These are phyloP conservation scores for Phytophthora sojae DNA, from an alignment of 352 stramenopile genomes.

Conservation along the genomic window DNA sequence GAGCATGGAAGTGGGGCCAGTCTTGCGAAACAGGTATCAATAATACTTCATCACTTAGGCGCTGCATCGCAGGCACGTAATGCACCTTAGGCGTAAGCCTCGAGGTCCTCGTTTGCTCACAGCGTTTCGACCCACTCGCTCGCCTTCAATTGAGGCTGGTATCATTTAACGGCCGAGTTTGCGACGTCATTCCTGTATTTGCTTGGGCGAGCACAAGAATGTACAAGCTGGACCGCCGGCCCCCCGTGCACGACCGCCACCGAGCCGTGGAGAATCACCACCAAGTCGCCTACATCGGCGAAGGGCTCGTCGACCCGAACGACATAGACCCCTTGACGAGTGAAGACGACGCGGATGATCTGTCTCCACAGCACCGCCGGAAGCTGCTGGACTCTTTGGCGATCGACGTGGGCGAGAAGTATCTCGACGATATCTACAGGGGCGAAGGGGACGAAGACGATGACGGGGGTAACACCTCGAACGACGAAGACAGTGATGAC, in stretches of 20 bases:
- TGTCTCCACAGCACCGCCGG: constrained; percentile 45
- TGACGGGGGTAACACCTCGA: neutral
- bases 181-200: neutral
- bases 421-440: constrained; percentile 69
- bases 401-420: constrained; percentile 64
- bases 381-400: constrained; percentile 74
- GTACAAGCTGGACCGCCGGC: constrained; percentile 1
- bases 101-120: neutral
- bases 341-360: constrained; percentile 45
- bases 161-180: neutral
- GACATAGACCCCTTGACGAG: constrained; percentile 19
- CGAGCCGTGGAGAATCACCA: constrained; percentile 7
- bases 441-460: constrained; percentile 38
- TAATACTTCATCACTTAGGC: constrained; percentile 1
- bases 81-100: neutral
- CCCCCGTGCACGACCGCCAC: constrained; percentile 3
- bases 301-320: constrained; percentile 56
- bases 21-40: constrained; percentile 3
- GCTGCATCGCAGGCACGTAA: neutral
- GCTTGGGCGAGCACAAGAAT: neutral
- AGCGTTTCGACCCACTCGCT: neutral
- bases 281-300: constrained; percentile 53
- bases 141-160: neutral
- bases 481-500: neutral
- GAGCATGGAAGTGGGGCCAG: neutral